These are phyloP conservation scores for Metschnikowia baotianmanensis DNA, from an alignment of 805 yeast genomes.

Conservation along the genomic window DNA sequence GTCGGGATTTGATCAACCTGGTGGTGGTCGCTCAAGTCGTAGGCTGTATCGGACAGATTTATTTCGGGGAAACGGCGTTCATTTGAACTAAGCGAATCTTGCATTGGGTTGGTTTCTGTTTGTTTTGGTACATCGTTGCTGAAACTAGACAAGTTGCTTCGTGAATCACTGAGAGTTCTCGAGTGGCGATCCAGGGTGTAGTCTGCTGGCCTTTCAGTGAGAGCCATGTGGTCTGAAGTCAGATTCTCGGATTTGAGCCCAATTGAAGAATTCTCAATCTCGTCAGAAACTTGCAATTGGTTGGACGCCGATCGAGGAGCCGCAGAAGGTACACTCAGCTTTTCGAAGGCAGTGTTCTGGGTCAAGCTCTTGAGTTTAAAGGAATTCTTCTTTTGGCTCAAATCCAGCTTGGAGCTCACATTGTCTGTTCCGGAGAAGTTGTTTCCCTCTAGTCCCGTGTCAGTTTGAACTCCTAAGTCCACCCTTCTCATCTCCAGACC, in stretches of 20 bases:
- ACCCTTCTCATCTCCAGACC: background rate
- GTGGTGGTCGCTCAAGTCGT: background rate
- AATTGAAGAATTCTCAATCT: no score
- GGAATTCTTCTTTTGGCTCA: background rate
- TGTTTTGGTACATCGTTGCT: constrained; percentile 3
- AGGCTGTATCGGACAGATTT: no score
- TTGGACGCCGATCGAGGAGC: constrained; percentile 1
- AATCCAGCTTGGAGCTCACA: background rate
- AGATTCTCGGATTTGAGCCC: no score
- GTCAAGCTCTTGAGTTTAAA: constrained; percentile 23
- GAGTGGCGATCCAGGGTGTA: background rate
- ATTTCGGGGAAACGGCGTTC: background rate
- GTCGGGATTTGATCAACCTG: background rate
- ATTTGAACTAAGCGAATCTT: constrained; percentile 1
- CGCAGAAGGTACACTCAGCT: constrained; percentile 23
- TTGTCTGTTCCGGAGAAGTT: no score
- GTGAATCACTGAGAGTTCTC: constrained; percentile 1
- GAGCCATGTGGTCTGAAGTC: no score
- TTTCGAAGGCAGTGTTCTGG: constrained; percentile 37
- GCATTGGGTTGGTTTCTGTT: constrained; percentile 3
- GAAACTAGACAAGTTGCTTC: constrained; percentile 7
- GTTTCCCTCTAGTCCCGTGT: no score
- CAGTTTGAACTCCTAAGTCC: no score
- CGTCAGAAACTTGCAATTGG: no score
- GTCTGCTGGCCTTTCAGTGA: no score